Base-by-base conservation (phyloP, 495 filamentous ascomycete genomes). In the Penicillium egyptiacum region DNA sequence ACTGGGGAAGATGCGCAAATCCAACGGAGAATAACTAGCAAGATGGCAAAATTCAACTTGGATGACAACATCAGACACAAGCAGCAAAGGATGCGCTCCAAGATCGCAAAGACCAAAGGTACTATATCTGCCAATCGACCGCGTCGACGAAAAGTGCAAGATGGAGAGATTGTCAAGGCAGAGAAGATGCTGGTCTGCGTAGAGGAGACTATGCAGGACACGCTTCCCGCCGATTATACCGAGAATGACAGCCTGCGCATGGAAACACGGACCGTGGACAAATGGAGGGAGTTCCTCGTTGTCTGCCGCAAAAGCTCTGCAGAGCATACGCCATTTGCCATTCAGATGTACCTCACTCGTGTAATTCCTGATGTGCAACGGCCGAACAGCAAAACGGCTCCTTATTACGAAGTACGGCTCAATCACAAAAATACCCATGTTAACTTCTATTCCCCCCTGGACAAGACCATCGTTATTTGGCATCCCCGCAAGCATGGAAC, bases 391-490 rank as follows among this genome's bases (percentile, higher is more conserved):
- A 81, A 76, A 40, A 79, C 79, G 33, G 67, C 76, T 5, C 80
- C 83, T 14, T 76, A 80, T 50, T 76, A 83, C 55, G 79, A 89
- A 57, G 77, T 90, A 19, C 70, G 69, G 0, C 66, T 91, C 19
- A 77, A 78, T 50, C 78, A 69, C 26, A 83, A 77, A 57, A 69
- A 62, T 7, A 82, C 82, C 2, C 76, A 68, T n/a, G 81, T 87
- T 39, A 89, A 90, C 57, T 67, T 91, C 2, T 91, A 83, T 58
- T 90, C 88, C 11, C 75, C 85, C 12, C 69, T 91, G 19, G 88
- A 91, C 62, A 90, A 90, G 66, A 87, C 86, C 4, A 71, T 90
- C 14, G 87, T 87, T 17, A 70, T 90, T 8, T 91, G 87, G 86
- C 65, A 78, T 28, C 80, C 82, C 19, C 72, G 68, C 58, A 82